Evolutionary conservation across 2,329 filamentous ascomycete species (phyloP), one percentile per base, ranked within the genome.

Genomic region (Colletotrichum sp.): DNA sequence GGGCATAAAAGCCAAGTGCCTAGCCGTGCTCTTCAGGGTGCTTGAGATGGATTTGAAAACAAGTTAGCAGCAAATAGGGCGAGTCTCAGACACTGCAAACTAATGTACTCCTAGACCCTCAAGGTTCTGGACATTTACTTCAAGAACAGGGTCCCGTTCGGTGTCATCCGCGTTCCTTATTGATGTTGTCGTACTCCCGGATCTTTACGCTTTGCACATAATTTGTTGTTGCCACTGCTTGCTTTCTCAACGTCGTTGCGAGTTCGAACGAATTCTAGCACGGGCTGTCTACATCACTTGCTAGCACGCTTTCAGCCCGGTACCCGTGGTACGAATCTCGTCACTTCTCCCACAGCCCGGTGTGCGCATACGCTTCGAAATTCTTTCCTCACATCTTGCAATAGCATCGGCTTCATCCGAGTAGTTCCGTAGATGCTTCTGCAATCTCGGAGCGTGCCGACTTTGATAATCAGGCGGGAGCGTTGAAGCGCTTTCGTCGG

Each of bases 391-490:
- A 0, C 10, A n/a, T 12, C 44, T 13, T 13, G 1, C 10, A 21
- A 49, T 21, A n/a, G 6, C 5, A 13, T 52, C 10, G 44, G n/a
- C 12, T 13, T 52, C 2, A 13, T 52, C 10, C 6, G n/a, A 52
- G 6, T 5, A 13, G 12, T 52, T 13, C 12, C 6, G 6, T 21
- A 52, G 44, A 52, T 52, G 44, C 3, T 52, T 1, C 44, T 52
- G 44, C n/a, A 52, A 24, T 52, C n/a, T 3, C n/a, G n/a, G 10
- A 52, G n/a, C 44, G 10, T 52, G 44, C 4, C 44, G 44, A 21
- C 2, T 21, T 52, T 5, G n/a, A 13, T 1, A 0, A 13, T 13
- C 2, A 52, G 0, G 44, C 44, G n/a, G 10, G n/a, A 21, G 10
- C 44, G 10, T 52, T n/a, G 10, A 21, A 52, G 44, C n/a, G 44